A percentile compares a stretch with the other conserved stretches of the same genome.
phyloP scores from a whole-genome alignment of 306 rosid genomes.

The Oemleria cerasiformis region DNA sequence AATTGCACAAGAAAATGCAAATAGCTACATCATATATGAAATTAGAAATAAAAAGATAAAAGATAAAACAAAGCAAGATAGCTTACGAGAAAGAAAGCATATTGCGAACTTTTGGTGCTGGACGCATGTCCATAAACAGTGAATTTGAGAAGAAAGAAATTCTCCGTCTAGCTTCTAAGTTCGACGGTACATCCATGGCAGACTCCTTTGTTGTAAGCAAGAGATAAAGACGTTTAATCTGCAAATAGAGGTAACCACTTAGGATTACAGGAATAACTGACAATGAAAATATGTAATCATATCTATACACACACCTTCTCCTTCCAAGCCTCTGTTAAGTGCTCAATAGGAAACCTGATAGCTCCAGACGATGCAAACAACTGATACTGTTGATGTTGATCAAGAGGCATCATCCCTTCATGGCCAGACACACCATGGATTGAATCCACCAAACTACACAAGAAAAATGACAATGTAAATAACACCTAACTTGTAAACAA shows the following conservation, averaged over 20 bases:
- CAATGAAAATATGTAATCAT: not conserved
- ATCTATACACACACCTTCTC: constrained; percentile 62
- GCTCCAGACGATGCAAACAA: constrained; percentile 95
- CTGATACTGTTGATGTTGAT: constrained; percentile 67
- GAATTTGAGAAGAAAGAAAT: constrained; percentile 96
- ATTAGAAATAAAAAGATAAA: not conserved
- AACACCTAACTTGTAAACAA: not conserved
- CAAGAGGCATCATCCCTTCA: constrained; percentile 70
- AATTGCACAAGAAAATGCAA: not conserved
- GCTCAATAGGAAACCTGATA: constrained; percentile 76
- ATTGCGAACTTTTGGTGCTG: constrained; percentile 94
- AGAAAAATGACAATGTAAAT: constrained; percentile 23
- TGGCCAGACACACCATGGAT: constrained; percentile 61
- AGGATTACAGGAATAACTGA: not conserved
- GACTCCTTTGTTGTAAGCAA: constrained; percentile 96
- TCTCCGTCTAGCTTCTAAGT: constrained; percentile 93
- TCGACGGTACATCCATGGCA: constrained; percentile 98
- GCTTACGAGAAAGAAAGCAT: constrained; percentile 99
- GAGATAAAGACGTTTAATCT: constrained; percentile 75
- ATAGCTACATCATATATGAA: constrained; percentile 2
- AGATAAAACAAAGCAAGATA: not conserved
- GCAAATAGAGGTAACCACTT: constrained; percentile 19
- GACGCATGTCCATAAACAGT: constrained; percentile 92
- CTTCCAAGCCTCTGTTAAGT: constrained; percentile 74
- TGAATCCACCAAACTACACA: constrained; percentile 69